phyloP scores from a whole-genome alignment of 2,329 filamentous ascomycete species.

The Fusarium nurragi region DNA sequence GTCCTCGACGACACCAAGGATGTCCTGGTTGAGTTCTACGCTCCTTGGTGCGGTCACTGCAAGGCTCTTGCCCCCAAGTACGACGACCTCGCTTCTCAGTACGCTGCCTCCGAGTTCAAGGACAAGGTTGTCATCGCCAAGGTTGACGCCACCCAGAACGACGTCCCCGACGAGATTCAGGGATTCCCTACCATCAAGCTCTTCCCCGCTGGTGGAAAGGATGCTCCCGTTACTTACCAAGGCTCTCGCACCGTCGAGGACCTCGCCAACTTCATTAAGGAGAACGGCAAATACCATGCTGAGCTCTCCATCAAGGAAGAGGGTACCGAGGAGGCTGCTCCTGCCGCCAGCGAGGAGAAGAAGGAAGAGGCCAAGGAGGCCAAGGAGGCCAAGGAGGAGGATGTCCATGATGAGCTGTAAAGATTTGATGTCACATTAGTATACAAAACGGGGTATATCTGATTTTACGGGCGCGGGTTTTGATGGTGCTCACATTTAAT shows the following conservation, averaged over 20 bases:
- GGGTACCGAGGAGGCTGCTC: constrained; percentile 63
- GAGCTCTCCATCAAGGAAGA: constrained; percentile 68
- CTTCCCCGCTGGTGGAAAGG: constrained; percentile 90
- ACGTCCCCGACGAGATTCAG: constrained; percentile 94
- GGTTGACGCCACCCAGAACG: constrained; percentile 95
- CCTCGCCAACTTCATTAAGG: constrained; percentile 88
- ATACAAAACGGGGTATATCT: constrained; percentile 46
- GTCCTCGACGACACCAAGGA: constrained; percentile 96
- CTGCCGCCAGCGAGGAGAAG: constrained; percentile 63
- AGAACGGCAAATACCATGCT: constrained; percentile 91
- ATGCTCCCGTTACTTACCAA: constrained; percentile 83
- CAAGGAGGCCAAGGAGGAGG: constrained; percentile 56
- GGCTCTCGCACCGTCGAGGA: constrained; percentile 92
- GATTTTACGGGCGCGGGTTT: constrained; percentile 49
- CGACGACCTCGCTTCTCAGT: constrained; percentile 85
- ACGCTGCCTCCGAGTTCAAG: constrained; percentile 80
- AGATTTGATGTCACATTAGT: constrained; percentile 46
- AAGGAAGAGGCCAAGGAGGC: constrained; percentile 56
- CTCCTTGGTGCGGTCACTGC: constrained; percentile 99
- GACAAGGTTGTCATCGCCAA: constrained; percentile 93
- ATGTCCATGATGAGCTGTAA: constrained; percentile 80
- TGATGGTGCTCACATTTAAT: constrained; percentile 41
- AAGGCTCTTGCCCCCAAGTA: constrained; percentile 97
- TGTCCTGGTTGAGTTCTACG: constrained; percentile 97
- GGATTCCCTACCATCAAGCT: constrained; percentile 99